Base-by-base conservation (phyloP, 2,329 filamentous ascomycete species). In the Ramularia collo-cygni region DNA sequence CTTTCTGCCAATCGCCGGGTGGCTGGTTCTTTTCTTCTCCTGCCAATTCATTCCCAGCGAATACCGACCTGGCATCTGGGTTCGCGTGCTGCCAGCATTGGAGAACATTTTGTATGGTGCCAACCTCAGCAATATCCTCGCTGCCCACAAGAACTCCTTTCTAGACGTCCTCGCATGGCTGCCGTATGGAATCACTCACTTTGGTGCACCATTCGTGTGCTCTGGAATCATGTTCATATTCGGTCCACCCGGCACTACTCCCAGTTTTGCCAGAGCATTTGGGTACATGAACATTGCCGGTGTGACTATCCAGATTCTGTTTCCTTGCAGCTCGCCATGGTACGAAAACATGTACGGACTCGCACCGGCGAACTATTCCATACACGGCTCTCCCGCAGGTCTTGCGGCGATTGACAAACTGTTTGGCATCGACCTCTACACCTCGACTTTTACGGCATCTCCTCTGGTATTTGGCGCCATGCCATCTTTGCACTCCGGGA, bases 61-160 rank as follows among this genome's bases (percentile, higher is more conserved):
- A 59, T 92, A 88, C 69, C 81, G 90, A 52, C 89, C 89, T 44
- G 83, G 87, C 47, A 95, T 95, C 56, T 95, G 88, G 85, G 90
- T 95, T 51, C 87, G 89, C 57, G 87, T 96, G 18, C 76, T 96
- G 26, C 90, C 90, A 4, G 87, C 90, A 13, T 77, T 96, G 49
- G 90, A 96, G 67, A 95, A 96, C 64, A 92, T 96, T 47, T 75
- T 96, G 24, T 96, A 95, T 61, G 90, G 90, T 54, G 88, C 89
- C 48, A 95, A 95, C 66, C 74, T 95, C 42, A 94, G 87, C 68
- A 95, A 95, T 64, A 93, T 95, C 57, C 77, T 96, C 39, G 94
- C 89, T 10, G 86, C 86, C 32, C 86, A 95, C 67, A 85, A 90
- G 56, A 81, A 85, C 64, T 77, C 83, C 5, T 71, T 86, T 35